Base-by-base conservation (phyloP, 2,329 filamentous ascomycete species). In the Alternaria arbusti region DNA sequence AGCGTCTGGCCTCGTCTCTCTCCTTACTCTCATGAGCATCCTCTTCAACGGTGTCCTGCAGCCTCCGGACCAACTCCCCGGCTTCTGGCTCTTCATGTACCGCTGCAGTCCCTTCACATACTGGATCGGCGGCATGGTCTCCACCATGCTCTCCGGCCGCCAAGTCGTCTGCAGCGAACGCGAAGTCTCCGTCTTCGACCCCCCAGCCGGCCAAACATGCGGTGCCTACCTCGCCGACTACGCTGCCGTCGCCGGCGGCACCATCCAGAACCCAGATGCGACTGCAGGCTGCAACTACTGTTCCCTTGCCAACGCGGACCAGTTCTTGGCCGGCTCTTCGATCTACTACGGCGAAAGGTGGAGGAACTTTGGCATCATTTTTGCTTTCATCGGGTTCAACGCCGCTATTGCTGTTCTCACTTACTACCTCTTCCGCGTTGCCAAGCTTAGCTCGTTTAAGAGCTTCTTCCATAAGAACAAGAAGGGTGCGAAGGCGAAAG, bases 31-130 rank as follows among this genome's bases (percentile, higher is more conserved):
- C n/a, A 85, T 86, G 76, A 83, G 64, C 77, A 73, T 76, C 15
- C 57, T 77, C 6, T 77, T 77, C 65, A 73, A 82, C 68, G 84
- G 89, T 74, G 90, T 92, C 4, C 80, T 93, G 57, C 87, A 90
- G 63, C 78, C 84, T 0, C 86, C 89, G 0, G 63, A 73, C 4
- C 83, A 84, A 0, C 82, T 93, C 1, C 90, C 91, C 0, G 84
- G 87, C 0, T 93, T 93, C 82, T 94, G 91, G 91, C 88, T 88
- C 64, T 93, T 92, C 81, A 93, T 93, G 90, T 91, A 92, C 78
- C 85, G 87, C 25, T 83, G 88, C 11, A 88, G 86, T 0, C 89
- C 89, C 0, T 89, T 91, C 63, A 91, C 88, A 0, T 92, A 92
- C 78, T 88, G 85, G 84, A 72, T 84, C 20, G 72, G 65, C 17